Conservation (phyloP, 257 asterid genomes). For the Rhazya stricta region DNA sequence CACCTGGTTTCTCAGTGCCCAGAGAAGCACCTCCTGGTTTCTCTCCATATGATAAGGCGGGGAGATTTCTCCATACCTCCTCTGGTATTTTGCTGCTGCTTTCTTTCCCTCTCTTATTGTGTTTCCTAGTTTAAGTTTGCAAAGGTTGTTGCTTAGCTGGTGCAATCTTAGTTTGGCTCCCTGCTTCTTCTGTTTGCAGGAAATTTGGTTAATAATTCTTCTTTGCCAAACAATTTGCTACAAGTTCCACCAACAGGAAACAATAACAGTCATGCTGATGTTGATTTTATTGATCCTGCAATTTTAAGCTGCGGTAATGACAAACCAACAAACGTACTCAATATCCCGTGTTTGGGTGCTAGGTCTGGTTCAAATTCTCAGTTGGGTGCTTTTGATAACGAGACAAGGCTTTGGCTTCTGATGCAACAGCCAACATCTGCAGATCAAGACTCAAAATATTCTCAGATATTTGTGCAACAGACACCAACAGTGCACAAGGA, state of each 20-base stretch:
- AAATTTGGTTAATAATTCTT: constrained; percentile 33
- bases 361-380: constrained; percentile 32
- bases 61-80: constrained; percentile 36
- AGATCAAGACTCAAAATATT: constrained; percentile 39
- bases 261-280: constrained; percentile 27
- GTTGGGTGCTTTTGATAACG: constrained; percentile 42
- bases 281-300: constrained; percentile 56
- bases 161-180: not conserved
- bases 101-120: constrained; percentile 6
- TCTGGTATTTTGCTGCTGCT: constrained; percentile 39
- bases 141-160: not conserved
- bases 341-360: constrained; percentile 31
- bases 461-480: constrained; percentile 46
- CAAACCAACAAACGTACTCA: constrained; percentile 35
- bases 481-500: constrained; percentile 42
- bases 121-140: not conserved
- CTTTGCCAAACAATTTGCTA: constrained; percentile 34
- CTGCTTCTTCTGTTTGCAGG: constrained; percentile 37
- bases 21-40: constrained; percentile 90
- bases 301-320: constrained; percentile 35
- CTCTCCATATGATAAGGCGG: constrained; percentile 45
- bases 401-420: constrained; percentile 59
- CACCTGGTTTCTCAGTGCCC: constrained; percentile 74
- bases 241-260: constrained; percentile 40
- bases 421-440: constrained; percentile 52